A percentile compares a stretch with the other conserved stretches of the same genome.
These are phyloP conservation scores for Angomonas deanei DNA, from an alignment of 208 protist species.

Conservation along the genomic window DNA sequence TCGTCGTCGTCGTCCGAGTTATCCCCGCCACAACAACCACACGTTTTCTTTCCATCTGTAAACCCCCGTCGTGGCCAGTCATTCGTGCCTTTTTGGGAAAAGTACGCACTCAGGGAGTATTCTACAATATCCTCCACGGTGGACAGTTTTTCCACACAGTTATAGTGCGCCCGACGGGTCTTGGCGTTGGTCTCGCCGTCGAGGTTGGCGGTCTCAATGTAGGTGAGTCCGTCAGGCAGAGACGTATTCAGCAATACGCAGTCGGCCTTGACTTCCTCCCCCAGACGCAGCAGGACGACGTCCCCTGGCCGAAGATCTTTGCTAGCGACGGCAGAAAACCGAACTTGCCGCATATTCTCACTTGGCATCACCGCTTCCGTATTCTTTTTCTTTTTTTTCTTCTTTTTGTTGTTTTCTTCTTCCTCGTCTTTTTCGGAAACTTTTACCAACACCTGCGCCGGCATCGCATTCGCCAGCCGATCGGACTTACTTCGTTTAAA, in stretches of 20 bases:
- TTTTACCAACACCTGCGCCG: slow-evolving; percentile 3
- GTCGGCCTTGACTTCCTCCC: slow-evolving; percentile 77
- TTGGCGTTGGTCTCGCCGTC: slow-evolving; percentile 92
- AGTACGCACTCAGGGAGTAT: slow-evolving; percentile 11
- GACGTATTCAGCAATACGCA: slow-evolving; percentile 74
- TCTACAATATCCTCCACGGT: slow-evolving; percentile 76
- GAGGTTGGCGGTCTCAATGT: slow-evolving; percentile 89
- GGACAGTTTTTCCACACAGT: slow-evolving; percentile 50
- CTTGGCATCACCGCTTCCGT: not conserved
- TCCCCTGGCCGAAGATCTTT: slow-evolving; percentile 79
- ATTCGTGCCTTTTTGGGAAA: slow-evolving; percentile 11
- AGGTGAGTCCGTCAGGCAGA: slow-evolving; percentile 70
- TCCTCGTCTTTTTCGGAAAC: not conserved
- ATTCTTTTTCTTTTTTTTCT: not conserved
- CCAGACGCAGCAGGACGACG: slow-evolving; percentile 60
- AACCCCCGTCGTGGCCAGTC: slow-evolving; percentile 7
- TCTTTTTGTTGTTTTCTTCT: not conserved
- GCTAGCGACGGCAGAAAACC: slow-evolving; percentile 37
- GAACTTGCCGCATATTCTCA: slow-evolving; percentile 1
- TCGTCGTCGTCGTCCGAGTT: not conserved
- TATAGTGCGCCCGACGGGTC: slow-evolving; percentile 52
- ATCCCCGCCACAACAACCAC: not conserved
- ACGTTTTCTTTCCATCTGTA: not conserved
- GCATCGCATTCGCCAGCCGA: slow-evolving; percentile 41
- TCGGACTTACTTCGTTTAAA: slow-evolving; percentile 57